These are phyloP conservation scores for Triangularia setosa DNA, from an alignment of 2,329 filamentous ascomycete species.

Conservation along the genomic window DNA sequence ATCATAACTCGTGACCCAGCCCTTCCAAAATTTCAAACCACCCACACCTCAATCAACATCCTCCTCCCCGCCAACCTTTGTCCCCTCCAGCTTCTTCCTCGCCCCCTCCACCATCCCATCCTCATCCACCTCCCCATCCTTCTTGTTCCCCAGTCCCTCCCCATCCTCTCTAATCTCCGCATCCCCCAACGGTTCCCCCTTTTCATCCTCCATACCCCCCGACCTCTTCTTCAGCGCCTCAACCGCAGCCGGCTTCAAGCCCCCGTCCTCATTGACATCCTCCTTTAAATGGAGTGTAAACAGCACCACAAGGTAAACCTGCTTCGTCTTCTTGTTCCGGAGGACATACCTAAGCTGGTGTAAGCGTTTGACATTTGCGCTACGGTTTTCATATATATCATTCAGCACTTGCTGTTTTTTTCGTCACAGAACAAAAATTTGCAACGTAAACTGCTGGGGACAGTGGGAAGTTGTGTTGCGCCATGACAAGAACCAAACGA, in stretches of 20 bases:
- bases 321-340: constrained; percentile 70
- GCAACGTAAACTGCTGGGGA: no score
- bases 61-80: constrained; percentile 23
- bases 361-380: constrained; percentile 55
- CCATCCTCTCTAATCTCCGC: background rate
- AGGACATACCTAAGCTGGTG: constrained; percentile 88
- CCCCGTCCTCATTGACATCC: constrained; percentile 57
- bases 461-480: no score
- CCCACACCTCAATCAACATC: constrained; percentile 40
- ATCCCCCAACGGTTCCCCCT: constrained; percentile 30
- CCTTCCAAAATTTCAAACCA: background rate
- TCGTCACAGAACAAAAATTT: background rate
- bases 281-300: constrained; percentile 74
- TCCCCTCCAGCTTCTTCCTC: constrained; percentile 33
- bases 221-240: constrained; percentile 24
- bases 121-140: constrained; percentile 33
- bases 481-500: constrained; percentile 20
- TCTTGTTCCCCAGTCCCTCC: constrained; percentile 30
- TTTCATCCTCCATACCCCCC: constrained; percentile 18
- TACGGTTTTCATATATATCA: constrained; percentile 17
- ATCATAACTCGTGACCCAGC: background rate
- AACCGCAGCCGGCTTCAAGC: constrained; percentile 43
- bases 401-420: background rate
- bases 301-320: constrained; percentile 75
- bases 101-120: constrained; percentile 38